Evolutionary conservation across 1,284 basidiomycete species (phyloP), one percentile per base, ranked within the genome.

Genomic region (Ustilago shanxiensis): DNA sequence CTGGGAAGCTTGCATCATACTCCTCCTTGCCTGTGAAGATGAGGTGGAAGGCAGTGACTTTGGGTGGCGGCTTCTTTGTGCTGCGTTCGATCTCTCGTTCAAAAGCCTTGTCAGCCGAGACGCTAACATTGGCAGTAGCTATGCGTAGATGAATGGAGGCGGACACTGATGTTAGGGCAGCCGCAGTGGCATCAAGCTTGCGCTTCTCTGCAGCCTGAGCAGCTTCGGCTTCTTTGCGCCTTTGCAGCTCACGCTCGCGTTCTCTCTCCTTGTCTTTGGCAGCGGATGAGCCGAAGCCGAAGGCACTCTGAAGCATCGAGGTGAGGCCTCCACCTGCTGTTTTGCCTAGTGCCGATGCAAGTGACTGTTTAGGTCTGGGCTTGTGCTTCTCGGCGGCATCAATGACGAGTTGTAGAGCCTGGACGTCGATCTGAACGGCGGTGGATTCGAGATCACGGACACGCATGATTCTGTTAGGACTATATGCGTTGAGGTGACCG

Each of bases 11-110:
- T n/a, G 86, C 90, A 73, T 95, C 93, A 82, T 93, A 94, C 82
- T 94, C 93, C 52, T 93, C 92, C 81, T 95, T 94, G 7, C 92
- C 92, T 0, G 95, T 96, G 88, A 94, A 98, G 49, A 99, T 94
- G 22, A 99, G 88, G 77, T 93, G 91, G 64, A 94, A 92, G 54
- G 90, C 91, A 83, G 95, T 91, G 60, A 88, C 90, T 9, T 88
- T 88, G 0, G 97, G 97, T 0, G 95, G 93, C 47, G 93, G 92
- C 88, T 99, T 99, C 89, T 98, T 98, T 0, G 95, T 99, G 10
- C 94, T 94, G 56, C 96, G 89, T 79, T 94, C 90, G 35, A 99
- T 89, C 85, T 98, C 96, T 2, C 89, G 86, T 0, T 90, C 89
- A 73, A 95, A 90, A 70, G 93, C 91, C 70, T 90, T 88, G 69